Conservation (phyloP, 371 early-diverging fungal species). For the Mucor mucedo region DNA sequence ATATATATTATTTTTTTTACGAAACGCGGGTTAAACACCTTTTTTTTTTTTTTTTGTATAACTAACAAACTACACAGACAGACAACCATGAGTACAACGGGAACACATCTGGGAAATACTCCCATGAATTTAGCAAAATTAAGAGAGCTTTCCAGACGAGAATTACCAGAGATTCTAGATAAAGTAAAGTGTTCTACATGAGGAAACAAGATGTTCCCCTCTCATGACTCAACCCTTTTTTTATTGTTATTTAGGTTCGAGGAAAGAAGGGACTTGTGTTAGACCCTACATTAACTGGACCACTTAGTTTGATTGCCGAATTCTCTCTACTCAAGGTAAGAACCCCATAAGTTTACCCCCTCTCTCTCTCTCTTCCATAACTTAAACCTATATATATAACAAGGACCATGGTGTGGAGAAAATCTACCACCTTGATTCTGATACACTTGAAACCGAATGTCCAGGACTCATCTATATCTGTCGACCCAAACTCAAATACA, state of each 20-base stretch:
- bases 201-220: background rate
- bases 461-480: conserved; percentile 82
- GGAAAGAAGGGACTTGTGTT: conserved; percentile 90
- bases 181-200: conserved; percentile 54
- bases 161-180: conserved; percentile 75
- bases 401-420: conserved; percentile 95
- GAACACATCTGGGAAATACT: conserved; percentile 53
- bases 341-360: background rate
- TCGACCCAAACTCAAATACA: conserved; percentile 76
- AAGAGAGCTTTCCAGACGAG: conserved; percentile 72
- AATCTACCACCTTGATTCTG: conserved; percentile 80
- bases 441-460: conserved; percentile 69
- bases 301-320: conserved; percentile 86
- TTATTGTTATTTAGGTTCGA: conserved; percentile 68
- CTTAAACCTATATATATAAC: background rate
- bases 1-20: background rate
- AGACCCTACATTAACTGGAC: conserved; percentile 83
- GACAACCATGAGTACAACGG: conserved; percentile 28
- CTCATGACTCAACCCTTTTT: too few species aligned
- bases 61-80: background rate
- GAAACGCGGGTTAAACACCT: background rate
- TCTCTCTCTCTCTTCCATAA: background rate
- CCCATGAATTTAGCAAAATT: conserved; percentile 63
- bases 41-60: conserved; percentile 4
- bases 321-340: conserved; percentile 81